These are phyloP conservation scores for Pythium plurisporium DNA, from an alignment of 352 stramenopile species.

Conservation along the genomic window DNA sequence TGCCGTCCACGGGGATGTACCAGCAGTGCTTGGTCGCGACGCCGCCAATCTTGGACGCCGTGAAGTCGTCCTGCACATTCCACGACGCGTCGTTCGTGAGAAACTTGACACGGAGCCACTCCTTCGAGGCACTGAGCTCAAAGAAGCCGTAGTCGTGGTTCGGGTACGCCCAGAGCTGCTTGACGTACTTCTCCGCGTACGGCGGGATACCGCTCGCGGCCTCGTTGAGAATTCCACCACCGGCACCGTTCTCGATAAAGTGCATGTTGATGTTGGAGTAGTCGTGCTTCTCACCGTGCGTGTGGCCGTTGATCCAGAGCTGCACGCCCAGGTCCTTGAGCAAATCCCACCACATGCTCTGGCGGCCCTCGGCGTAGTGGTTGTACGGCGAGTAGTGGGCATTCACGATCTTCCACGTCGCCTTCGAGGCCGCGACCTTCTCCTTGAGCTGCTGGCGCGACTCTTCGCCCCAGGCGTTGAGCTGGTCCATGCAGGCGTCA, in stretches of 20 bases:
- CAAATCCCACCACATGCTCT: conserved; percentile 49
- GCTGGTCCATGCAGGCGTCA: conserved; percentile 64
- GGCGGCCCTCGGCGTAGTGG: conserved; percentile 51
- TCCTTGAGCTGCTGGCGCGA: conserved; percentile 45
- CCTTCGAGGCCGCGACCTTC: conserved; percentile 54
- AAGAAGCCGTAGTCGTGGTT: conserved; percentile 74
- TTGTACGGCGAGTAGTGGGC: conserved; percentile 82
- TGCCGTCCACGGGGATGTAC: conserved; percentile 52
- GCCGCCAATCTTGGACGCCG: conserved; percentile 39
- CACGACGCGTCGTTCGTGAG: conserved; percentile 65
- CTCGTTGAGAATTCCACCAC: conserved; percentile 69
- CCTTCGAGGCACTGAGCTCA: conserved; percentile 46
- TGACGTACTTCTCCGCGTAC: conserved; percentile 48
- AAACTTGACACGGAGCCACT: conserved; percentile 59
- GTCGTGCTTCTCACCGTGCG: conserved; percentile 73
- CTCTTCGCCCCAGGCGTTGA: conserved; percentile 56
- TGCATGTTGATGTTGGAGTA: conserved; percentile 58
- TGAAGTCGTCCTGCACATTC: conserved; percentile 48
- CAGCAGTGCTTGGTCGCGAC: conserved; percentile 69
- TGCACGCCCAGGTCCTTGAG: conserved; percentile 54
- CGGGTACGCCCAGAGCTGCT: conserved; percentile 62
- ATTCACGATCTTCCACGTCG: conserved; percentile 83
- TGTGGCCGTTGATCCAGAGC: conserved; percentile 68
- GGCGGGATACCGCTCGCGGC: conserved; percentile 61
- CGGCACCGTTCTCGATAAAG: conserved; percentile 76